phyloP scores from a whole-genome alignment of 805 yeast genomes.

The Cyberlindnera samutprakarnensis region DNA sequence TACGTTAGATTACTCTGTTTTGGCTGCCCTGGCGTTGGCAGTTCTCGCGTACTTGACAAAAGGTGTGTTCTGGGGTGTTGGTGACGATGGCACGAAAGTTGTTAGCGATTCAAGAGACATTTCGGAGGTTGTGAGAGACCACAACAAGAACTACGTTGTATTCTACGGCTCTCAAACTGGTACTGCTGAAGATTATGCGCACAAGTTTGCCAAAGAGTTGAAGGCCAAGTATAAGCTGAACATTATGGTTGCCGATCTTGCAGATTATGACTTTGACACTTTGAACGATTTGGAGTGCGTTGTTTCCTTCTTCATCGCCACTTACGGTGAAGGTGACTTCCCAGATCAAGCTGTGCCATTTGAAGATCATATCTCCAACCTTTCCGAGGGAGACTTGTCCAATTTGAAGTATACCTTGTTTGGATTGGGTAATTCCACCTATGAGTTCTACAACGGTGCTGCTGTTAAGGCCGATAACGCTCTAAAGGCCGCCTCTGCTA shows the following conservation, averaged over 20 bases:
- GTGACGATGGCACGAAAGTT: conserved; percentile 28
- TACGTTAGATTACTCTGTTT: conserved; percentile 60
- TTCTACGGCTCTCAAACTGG: conserved; percentile 97
- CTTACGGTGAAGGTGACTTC: conserved; percentile 98
- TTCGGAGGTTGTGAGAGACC: conserved; percentile 45
- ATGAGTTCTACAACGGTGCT: conserved; percentile 84
- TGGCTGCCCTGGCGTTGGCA: conserved; percentile 59
- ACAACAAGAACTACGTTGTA: conserved; percentile 69
- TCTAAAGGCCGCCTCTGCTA: conserved; percentile 60
- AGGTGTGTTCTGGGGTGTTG: conserved; percentile 42
- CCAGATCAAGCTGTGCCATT: conserved; percentile 90
- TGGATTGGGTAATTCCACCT: conserved; percentile 92
- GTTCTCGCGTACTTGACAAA: conserved; percentile 60
- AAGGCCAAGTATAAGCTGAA: conserved; percentile 72
- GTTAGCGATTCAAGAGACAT: conserved; percentile 45
- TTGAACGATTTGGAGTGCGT: conserved; percentile 55
- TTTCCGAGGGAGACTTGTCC: conserved; percentile 47
- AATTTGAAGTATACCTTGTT: conserved; percentile 66
- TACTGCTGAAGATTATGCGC: conserved; percentile 95
- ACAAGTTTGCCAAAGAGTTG: conserved; percentile 84
- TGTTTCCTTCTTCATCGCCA: conserved; percentile 78
- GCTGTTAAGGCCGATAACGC: conserved; percentile 53
- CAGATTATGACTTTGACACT: conserved; percentile 79
- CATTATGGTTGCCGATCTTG: conserved; percentile 81
- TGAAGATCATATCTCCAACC: conserved; percentile 52